These are phyloP conservation scores for Globisporangium middletonii DNA, from an alignment of 352 stramenopile species.

Conservation along the genomic window DNA sequence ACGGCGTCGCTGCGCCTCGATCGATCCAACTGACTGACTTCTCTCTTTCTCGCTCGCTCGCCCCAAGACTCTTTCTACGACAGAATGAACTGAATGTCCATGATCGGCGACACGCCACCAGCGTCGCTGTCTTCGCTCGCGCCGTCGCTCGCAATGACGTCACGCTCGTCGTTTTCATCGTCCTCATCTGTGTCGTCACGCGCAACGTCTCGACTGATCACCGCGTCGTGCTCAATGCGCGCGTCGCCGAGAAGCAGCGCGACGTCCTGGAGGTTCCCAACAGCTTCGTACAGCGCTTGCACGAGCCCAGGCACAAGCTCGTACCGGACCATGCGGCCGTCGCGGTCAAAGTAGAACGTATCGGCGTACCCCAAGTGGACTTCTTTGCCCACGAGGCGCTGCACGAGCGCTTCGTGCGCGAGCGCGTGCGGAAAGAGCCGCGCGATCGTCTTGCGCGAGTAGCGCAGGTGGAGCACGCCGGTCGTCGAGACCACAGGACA, in stretches of 20 bases:
- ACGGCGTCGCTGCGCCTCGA: no score
- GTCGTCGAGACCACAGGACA: slow-evolving; percentile 19
- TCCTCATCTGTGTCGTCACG: slow-evolving; percentile 3
- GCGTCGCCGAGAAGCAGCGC: slow-evolving; percentile 27
- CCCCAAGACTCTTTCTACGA: slow-evolving; percentile 5
- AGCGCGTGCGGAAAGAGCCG: slow-evolving; percentile 36
- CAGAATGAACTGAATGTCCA: slow-evolving; percentile 23
- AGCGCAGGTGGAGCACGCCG: slow-evolving; percentile 34
- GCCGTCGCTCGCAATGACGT: background rate
- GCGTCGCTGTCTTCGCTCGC: background rate
- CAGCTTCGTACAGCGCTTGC: slow-evolving; percentile 24
- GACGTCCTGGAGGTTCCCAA: slow-evolving; percentile 31
- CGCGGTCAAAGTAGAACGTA: slow-evolving; percentile 33
- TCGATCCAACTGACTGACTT: background rate
- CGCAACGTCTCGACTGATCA: slow-evolving; percentile 16
- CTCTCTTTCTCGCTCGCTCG: background rate
- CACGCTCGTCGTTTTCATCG: background rate
- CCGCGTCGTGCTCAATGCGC: slow-evolving; percentile 21
- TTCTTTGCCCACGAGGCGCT: slow-evolving; percentile 37
- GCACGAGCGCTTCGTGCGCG: slow-evolving; percentile 30
- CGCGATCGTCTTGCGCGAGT: slow-evolving; percentile 39
- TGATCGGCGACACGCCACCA: slow-evolving; percentile 4
- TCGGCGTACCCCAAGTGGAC: slow-evolving; percentile 33
- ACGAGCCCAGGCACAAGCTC: slow-evolving; percentile 34
- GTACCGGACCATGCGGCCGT: slow-evolving; percentile 22